Conservation (phyloP, 345 rosid genomes). For the Eucalyptus urophylla region DNA sequence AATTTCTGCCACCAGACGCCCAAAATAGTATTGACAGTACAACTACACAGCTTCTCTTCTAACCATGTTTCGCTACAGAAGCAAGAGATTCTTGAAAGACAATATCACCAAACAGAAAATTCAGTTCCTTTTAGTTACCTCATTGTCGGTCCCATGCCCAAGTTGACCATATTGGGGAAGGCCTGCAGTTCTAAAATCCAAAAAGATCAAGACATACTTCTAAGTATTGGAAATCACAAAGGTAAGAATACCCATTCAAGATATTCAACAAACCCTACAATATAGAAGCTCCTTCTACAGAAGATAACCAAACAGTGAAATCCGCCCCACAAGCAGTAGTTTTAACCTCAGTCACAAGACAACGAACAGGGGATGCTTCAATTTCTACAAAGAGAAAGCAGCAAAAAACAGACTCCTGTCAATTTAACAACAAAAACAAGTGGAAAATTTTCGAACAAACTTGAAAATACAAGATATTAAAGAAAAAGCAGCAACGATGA, state of each 20-base stretch:
- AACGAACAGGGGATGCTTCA: slow-evolving; percentile 73
- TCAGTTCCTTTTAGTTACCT: slow-evolving; percentile 25
- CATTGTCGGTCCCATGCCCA: slow-evolving; percentile 99
- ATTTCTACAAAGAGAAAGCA: slow-evolving; percentile 28
- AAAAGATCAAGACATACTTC: slow-evolving; percentile 3
- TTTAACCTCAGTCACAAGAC: slow-evolving; percentile 68
- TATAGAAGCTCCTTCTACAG: slow-evolving; percentile 86
- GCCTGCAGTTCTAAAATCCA: slow-evolving; percentile 74
- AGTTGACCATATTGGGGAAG: slow-evolving; percentile 99
- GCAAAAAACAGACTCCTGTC: not conserved
- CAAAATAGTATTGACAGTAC: not conserved
- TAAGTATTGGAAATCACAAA: not conserved
- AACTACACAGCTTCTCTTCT: not conserved
- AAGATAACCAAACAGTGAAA: slow-evolving; percentile 87
- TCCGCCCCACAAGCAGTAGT: slow-evolving; percentile 87
- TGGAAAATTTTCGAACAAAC: not conserved
- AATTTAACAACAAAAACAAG: not conserved
- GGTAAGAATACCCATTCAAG: not conserved
- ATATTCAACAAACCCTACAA: slow-evolving; percentile 56
- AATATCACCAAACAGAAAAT: not conserved
- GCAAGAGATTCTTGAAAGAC: not conserved
- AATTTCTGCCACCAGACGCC: not conserved
- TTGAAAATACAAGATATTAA: not conserved
- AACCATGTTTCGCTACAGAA: not conserved
- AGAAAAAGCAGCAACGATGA: not conserved